Conservation (phyloP, 352 stramenopile species). For the Phytophthora tentaculata region DNA sequence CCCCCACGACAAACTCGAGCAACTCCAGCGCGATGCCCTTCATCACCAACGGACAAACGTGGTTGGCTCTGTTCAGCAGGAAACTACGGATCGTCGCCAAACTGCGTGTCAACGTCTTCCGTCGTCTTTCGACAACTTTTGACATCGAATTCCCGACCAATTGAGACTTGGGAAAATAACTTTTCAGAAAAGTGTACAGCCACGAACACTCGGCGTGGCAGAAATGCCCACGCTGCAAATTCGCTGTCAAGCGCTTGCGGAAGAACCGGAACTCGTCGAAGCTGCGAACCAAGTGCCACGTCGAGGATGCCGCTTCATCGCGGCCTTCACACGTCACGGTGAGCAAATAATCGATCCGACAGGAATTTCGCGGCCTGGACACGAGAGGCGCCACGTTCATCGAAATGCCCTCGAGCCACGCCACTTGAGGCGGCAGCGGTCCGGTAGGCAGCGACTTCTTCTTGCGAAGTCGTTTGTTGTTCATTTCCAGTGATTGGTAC, state of each 20-base stretch:
- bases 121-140: slow-evolving; percentile 40
- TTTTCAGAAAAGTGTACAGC: slow-evolving; percentile 57
- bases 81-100: slow-evolving; percentile 46
- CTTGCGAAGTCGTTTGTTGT: slow-evolving; percentile 25
- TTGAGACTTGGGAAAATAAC: slow-evolving; percentile 52
- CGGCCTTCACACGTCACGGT: slow-evolving; percentile 27
- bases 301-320: slow-evolving; percentile 16
- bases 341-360: slow-evolving; percentile 40
- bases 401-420: slow-evolving; percentile 37
- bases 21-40: slow-evolving; percentile 36
- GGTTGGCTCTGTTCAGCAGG: slow-evolving; percentile 45
- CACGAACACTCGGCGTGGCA: slow-evolving; percentile 58
- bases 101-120: slow-evolving; percentile 47
- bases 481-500: slow-evolving; percentile 12
- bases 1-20: slow-evolving; percentile 41
- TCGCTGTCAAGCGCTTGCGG: slow-evolving; percentile 39
- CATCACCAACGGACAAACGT: slow-evolving; percentile 39
- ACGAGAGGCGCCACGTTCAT: slow-evolving; percentile 35
- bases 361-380: slow-evolving; percentile 15
- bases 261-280: slow-evolving; percentile 58
- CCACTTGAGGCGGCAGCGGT: slow-evolving; percentile 29
- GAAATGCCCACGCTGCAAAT: slow-evolving; percentile 48
- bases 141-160: slow-evolving; percentile 36
- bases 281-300: slow-evolving; percentile 44
- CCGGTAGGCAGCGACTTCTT: slow-evolving; percentile 24